Base-by-base conservation (phyloP, 75 land plant genomes). In the Ceratopteris richardii region DNA sequence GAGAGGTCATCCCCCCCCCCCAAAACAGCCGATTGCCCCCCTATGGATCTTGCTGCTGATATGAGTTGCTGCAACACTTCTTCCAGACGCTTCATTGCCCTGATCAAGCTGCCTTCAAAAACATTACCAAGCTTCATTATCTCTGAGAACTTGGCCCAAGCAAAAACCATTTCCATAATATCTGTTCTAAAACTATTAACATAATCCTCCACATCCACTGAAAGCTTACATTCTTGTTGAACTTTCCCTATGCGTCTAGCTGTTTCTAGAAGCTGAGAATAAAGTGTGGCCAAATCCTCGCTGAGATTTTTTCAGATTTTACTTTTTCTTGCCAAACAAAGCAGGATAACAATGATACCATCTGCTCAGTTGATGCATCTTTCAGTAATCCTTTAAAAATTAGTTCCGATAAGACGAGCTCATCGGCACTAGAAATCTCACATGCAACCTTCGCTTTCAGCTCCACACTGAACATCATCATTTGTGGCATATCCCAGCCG, bases 301-400 rank as follows among this genome's bases (percentile, higher is more conserved):
- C 86, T 68, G 6, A 89, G 82, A 51, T 90, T 90, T 37, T 37
- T 26, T 73, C 72, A 56, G 77, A 80, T 52, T 81, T 77, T 47
- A 82, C 79, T 51, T 90, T 95, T 57, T 95, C 99, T 64, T 86
- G 99, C 99, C 99, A 95, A 26, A 95, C 99, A 62, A 95, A 79
- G 71, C 99, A 95, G n/a, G 99, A 95, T 27, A 95, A 79, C 12
- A 95, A 78, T n/a, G 99, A 78, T n/a, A 83, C 80, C 82, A 83
- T 73, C 48, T 90, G 86, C 57, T 95, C 99, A 37, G 78, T 67
- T 30, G 72, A 72, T 22, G 65, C 57, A 64, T 95, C 99, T 60
- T 95, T 95, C 30, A 95, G 68, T 6, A 65, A 74, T 27, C 99
- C 99, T 56, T 64, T 82, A 56, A 95, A 90, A 64, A 95, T 80